Percentiles rank a stretch among this genome's conserved stretches.
phyloP scores from a whole-genome alignment of 2,329 filamentous ascomycete genomes.

The Gnomoniopsis sp. region DNA sequence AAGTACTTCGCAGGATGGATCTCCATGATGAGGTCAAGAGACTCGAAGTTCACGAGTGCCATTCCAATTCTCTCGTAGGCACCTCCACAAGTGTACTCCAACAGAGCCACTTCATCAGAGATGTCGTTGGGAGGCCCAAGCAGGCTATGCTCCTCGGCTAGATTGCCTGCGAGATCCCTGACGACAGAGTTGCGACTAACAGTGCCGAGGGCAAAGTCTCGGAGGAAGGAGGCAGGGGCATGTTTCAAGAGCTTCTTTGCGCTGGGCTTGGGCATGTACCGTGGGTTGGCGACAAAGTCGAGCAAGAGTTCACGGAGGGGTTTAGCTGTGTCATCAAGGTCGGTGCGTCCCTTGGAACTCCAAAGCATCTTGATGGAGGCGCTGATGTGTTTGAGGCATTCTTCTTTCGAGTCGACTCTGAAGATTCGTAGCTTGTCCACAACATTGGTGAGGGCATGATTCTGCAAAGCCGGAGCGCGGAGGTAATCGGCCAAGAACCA shows the following conservation, averaged over 20 bases:
- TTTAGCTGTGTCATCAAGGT: neutral
- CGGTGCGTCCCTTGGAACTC: neutral
- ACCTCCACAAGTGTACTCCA: no score
- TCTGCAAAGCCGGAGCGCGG: neutral
- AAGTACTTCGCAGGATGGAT: no score
- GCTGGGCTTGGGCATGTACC: neutral
- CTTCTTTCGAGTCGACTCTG: neutral
- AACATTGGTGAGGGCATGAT: neutral
- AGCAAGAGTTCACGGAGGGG: neutral
- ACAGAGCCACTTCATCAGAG: no score
- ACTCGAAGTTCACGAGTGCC: no score
- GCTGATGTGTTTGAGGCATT: neutral
- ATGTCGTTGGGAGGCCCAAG: no score
- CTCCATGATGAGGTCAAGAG: no score
- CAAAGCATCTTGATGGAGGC: neutral
- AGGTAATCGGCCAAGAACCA: neutral
- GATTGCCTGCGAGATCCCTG: no score
- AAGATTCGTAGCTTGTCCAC: neutral
- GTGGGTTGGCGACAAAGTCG: neutral
- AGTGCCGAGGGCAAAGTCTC: neutral
- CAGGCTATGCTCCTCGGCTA: no score
- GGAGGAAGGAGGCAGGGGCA: neutral
- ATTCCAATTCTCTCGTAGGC: no score
- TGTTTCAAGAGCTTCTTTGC: neutral
- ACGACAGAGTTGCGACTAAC: neutral